Base-by-base conservation (phyloP, 2,329 filamentous ascomycete genomes). In the Pseudopithomyces chartarum region DNA sequence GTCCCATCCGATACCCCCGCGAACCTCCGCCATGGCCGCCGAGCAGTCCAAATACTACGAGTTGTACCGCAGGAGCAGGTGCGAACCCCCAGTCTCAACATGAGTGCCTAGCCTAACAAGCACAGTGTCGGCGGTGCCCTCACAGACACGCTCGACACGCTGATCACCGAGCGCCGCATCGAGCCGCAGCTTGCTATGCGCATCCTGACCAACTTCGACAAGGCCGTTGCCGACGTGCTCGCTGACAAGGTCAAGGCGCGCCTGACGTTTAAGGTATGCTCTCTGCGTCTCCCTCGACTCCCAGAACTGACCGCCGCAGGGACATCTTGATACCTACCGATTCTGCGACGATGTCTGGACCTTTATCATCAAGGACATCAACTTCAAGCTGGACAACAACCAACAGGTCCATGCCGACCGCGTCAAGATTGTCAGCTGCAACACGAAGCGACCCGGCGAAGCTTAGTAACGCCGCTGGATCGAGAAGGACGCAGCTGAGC, bases 281-380 rank as follows among this genome's bases (percentile, higher is more conserved):
- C 55, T 38, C 22, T 11, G 29, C 17, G 53, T 13, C 54, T 29
- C 26, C 8, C 15, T n/a, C 34, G 5, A n/a, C n/a, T 40, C n/a
- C 17, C 39, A 29, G 17, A 48, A 53, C 64, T 71, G 40, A 73
- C 57, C 7, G 51, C 52, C 20, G 39, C 68, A 97, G 94, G 95
- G 95, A 46, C 95, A 96, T 73, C 88, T 99, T 61, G 93, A 98
- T 76, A 98, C 95, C 15, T 99, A 99, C 82, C 90, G 95, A 67
- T 99, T 99, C 84, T 99, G 95, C 81, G 95, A 99, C 79, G 95
- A 99, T 80, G 95, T 99, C 57, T 99, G 95, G 95, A 99, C 95
- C 1, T 99, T 99, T 77, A 85, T 99, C 56, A 96, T 99, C 79
- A 97, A 97, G 79, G 95, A 98, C 65, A 93, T 98, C 54, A 92